Percentiles rank a stretch among this genome's conserved stretches.
Conservation (phyloP, 2,329 filamentous ascomycete species). For the Orbilia ellipsospora region DNA sequence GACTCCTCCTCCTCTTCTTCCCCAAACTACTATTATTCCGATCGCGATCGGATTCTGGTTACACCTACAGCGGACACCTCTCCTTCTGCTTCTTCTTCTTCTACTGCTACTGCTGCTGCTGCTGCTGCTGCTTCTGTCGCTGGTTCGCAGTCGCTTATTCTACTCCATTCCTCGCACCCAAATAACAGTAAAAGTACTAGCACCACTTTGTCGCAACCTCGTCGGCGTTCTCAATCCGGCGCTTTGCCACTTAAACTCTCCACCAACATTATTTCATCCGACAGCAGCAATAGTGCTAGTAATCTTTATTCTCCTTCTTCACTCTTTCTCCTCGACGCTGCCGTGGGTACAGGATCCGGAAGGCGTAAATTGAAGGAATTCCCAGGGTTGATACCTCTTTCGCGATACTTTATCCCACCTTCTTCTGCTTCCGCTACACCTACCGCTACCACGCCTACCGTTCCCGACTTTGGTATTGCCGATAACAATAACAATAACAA, state of each 20-base stretch:
- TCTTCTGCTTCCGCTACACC: constrained; percentile 36
- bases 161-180: constrained; percentile 45
- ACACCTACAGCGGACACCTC: constrained; percentile 12
- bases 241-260: constrained; percentile 26
- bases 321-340: constrained; percentile 34
- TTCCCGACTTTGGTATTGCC: constrained; percentile 25
- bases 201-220: constrained; percentile 12
- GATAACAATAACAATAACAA: background rate
- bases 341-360: constrained; percentile 45
- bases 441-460: constrained; percentile 41
- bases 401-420: constrained; percentile 53
- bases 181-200: background rate
- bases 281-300: background rate
- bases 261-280: constrained; percentile 25
- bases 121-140: background rate
- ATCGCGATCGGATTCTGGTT: constrained; percentile 14
- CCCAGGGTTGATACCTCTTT: constrained; percentile 47
- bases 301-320: constrained; percentile 35
- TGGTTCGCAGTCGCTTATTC: constrained; percentile 47
- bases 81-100: constrained; percentile 5
- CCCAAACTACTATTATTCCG: constrained; percentile 13
- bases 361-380: constrained; percentile 54
- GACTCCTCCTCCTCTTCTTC: constrained; percentile 5
- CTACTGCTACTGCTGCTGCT: background rate
- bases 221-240: constrained; percentile 30